Conservation (phyloP, 176 grass and related monocot genomes). For the Oryza nivara region DNA sequence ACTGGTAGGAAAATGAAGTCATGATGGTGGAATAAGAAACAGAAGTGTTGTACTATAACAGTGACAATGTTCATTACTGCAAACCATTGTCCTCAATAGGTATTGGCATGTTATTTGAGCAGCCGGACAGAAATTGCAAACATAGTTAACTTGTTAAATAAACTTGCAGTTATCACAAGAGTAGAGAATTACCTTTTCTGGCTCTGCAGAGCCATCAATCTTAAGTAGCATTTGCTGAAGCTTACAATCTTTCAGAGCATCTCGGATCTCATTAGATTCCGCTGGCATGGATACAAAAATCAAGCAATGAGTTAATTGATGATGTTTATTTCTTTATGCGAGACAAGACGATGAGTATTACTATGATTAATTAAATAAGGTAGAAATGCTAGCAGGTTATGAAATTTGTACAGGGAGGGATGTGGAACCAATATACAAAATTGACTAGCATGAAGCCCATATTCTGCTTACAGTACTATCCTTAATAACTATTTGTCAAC, state of each 20-base stretch:
- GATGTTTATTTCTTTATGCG: background rate
- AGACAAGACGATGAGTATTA: background rate
- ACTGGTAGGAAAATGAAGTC: background rate
- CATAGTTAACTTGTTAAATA: constrained; percentile 1
- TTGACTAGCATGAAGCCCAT: background rate
- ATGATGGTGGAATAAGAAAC: constrained; percentile 28
- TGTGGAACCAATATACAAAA: background rate
- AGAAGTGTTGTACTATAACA: background rate
- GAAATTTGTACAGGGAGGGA: background rate
- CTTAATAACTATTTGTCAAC: background rate
- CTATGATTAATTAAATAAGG: background rate
- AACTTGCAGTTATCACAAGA: background rate
- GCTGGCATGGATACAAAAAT: constrained; percentile 37
- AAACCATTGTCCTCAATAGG: background rate
- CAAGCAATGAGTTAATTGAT: constrained; percentile 12
- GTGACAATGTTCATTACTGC: background rate
- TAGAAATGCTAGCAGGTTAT: background rate
- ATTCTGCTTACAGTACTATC: constrained; percentile 23
- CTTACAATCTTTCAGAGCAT: constrained; percentile 59
- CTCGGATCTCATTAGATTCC: constrained; percentile 60
- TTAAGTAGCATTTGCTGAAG: constrained; percentile 61
- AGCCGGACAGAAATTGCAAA: background rate
- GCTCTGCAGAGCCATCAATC: constrained; percentile 65
- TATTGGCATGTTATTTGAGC: background rate
- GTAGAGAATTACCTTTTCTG: constrained; percentile 66